Conservation (phyloP, 805 yeast genomes). For the Metschnikowia orientalis region DNA sequence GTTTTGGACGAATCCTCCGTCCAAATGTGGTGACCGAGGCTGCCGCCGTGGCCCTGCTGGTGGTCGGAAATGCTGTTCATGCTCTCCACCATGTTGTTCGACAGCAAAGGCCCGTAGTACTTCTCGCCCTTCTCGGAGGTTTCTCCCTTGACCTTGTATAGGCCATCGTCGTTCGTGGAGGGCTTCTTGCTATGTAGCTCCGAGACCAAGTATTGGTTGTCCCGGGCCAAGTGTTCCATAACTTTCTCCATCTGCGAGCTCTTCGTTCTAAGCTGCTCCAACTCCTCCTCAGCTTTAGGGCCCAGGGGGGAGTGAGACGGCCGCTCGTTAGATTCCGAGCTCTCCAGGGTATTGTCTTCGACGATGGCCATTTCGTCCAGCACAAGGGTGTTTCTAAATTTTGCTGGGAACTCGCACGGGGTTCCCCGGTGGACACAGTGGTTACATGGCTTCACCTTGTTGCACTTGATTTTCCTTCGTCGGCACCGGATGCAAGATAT, state of each 20-base stretch:
- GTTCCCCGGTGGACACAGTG: conserved; percentile 13
- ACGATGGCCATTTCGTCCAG: conserved; percentile 17
- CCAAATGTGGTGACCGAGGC: conserved; percentile 10
- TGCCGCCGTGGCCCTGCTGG: background rate
- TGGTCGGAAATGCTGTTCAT: conserved; percentile 15
- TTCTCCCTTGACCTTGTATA: conserved; percentile 29
- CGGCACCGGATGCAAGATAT: conserved; percentile 19
- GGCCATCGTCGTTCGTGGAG: conserved; percentile 1
- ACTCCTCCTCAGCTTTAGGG: conserved; percentile 3
- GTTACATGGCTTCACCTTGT: conserved; percentile 18
- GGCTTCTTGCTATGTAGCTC: background rate
- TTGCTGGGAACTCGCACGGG: conserved; percentile 17
- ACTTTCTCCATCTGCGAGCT: conserved; percentile 3
- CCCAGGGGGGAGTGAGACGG: background rate
- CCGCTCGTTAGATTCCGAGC: conserved; percentile 1
- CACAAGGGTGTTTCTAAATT: conserved; percentile 14
- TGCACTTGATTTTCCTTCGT: conserved; percentile 18
- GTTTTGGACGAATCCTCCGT: conserved; percentile 6
- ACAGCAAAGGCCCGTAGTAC: conserved; percentile 51
- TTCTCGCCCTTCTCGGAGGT: conserved; percentile 39
- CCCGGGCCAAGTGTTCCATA: conserved; percentile 1
- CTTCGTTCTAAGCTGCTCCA: conserved; percentile 1
- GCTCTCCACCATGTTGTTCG: conserved; percentile 43
- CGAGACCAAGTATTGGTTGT: background rate
- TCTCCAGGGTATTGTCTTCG: conserved; percentile 2